phyloP scores from a whole-genome alignment of 257 asterid genomes.

The Solanum paucissectum region DNA sequence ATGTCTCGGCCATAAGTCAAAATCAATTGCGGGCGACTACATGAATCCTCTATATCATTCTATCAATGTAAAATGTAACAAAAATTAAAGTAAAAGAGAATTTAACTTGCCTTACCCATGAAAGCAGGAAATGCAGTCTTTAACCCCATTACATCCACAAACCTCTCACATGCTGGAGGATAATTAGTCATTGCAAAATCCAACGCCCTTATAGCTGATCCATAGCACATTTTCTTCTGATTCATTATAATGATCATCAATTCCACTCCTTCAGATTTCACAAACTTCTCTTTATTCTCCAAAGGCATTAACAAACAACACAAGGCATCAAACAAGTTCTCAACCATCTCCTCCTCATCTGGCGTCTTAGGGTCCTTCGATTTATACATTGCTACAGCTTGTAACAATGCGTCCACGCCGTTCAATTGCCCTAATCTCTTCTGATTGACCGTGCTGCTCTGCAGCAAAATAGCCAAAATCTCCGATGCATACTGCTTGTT shows the following conservation, averaged over 20 bases:
- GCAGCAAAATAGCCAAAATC: constrained; percentile 84
- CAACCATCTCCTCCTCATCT: constrained; percentile 99
- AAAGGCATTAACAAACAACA: constrained; percentile 95
- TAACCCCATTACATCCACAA: constrained; percentile 93
- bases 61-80: not conserved
- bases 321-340: constrained; percentile 78
- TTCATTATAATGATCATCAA: constrained; percentile 94
- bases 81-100: constrained; percentile 17
- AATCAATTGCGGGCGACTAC: not conserved
- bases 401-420: constrained; percentile 87
- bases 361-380: constrained; percentile 84
- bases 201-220: constrained; percentile 83
- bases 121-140: constrained; percentile 99
- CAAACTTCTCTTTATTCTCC: constrained; percentile 97
- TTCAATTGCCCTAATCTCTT: constrained; percentile 91
- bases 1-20: not conserved
- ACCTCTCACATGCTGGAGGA: constrained; percentile 97
- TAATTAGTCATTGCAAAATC: constrained; percentile 91
- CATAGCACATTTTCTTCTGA: constrained; percentile 91
- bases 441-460: constrained; percentile 67
- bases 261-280: constrained; percentile 96
- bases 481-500: constrained; percentile 96
- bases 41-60: not conserved
- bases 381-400: constrained; percentile 94
- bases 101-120: constrained; percentile 99